phyloP scores from a whole-genome alignment of 2,329 filamentous ascomycete species.

The Chrysoporthe cubensis region DNA sequence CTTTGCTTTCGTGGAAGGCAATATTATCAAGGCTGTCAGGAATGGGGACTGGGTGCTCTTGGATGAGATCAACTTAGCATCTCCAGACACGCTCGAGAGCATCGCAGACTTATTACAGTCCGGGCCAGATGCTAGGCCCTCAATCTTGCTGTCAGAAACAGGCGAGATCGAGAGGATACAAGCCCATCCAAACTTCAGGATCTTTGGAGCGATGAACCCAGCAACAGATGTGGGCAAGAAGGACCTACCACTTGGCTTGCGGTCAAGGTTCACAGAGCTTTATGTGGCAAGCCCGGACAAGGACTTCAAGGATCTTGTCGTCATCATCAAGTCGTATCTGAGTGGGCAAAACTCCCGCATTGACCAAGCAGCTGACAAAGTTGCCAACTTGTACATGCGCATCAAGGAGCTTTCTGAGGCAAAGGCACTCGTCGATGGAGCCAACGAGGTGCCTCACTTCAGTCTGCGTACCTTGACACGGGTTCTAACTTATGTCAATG shows the following conservation, averaged over 20 bases:
- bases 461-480: conserved; percentile 92
- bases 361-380: conserved; percentile 75
- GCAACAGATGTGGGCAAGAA: conserved; percentile 97
- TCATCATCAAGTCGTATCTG: conserved; percentile 87
- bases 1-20: conserved; percentile 95
- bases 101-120: conserved; percentile 85
- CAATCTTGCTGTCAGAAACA: conserved; percentile 87
- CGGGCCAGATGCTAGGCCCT: conserved; percentile 72
- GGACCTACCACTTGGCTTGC: conserved; percentile 84
- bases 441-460: conserved; percentile 95
- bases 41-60: conserved; percentile 97
- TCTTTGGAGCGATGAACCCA: conserved; percentile 99
- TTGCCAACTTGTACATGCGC: conserved; percentile 84
- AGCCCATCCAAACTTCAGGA: conserved; percentile 89
- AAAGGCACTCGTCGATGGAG: conserved; percentile 89
- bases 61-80: conserved; percentile 96
- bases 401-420: conserved; percentile 81
- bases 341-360: conserved; percentile 72
- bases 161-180: conserved; percentile 89
- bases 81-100: conserved; percentile 91
- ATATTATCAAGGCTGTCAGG: conserved; percentile 91
- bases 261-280: conserved; percentile 92
- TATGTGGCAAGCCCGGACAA: conserved; percentile 91
- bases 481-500: conserved; percentile 83
- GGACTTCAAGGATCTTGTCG: conserved; percentile 82